These are phyloP conservation scores for Globisporangium perplexum DNA, from an alignment of 352 stramenopile genomes.

Conservation along the genomic window DNA sequence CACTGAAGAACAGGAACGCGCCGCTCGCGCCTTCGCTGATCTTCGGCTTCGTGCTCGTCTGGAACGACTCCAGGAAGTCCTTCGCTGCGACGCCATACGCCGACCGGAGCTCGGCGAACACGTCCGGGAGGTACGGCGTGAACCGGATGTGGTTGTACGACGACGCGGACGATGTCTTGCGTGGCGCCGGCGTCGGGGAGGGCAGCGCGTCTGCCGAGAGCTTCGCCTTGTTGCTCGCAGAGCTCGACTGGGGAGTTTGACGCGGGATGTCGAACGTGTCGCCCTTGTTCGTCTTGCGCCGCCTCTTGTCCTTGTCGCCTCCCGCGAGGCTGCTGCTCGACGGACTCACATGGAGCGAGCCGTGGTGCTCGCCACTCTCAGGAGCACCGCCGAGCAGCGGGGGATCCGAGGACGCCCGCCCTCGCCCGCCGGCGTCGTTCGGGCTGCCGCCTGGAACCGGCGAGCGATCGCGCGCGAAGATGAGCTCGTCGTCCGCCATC, in stretches of 20 bases:
- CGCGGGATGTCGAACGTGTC: constrained; percentile 15
- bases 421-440: neutral
- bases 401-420: neutral
- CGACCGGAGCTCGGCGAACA: constrained; percentile 72
- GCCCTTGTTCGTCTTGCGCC: constrained; percentile 8
- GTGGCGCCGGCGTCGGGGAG: constrained; percentile 2
- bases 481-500: constrained; percentile 56
- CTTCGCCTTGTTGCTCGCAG: neutral
- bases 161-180: constrained; percentile 11
- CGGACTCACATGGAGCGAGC: neutral
- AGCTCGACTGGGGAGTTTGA: neutral
- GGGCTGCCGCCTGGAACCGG: neutral
- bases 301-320: constrained; percentile 4
- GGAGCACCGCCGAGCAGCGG: neutral
- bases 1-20: constrained; percentile 91
- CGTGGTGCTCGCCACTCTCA: neutral
- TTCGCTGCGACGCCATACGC: constrained; percentile 55
- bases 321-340: neutral
- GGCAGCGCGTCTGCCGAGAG: neutral
- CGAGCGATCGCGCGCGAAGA: constrained; percentile 35
- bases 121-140: constrained; percentile 64
- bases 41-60: constrained; percentile 81
- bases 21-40: constrained; percentile 88
- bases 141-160: constrained; percentile 55
- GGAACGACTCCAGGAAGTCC: constrained; percentile 72